A percentile compares a stretch with the other conserved stretches of the same genome.
Conservation (phyloP, 176 grass and related monocot species). For the Juncus inflexus region DNA sequence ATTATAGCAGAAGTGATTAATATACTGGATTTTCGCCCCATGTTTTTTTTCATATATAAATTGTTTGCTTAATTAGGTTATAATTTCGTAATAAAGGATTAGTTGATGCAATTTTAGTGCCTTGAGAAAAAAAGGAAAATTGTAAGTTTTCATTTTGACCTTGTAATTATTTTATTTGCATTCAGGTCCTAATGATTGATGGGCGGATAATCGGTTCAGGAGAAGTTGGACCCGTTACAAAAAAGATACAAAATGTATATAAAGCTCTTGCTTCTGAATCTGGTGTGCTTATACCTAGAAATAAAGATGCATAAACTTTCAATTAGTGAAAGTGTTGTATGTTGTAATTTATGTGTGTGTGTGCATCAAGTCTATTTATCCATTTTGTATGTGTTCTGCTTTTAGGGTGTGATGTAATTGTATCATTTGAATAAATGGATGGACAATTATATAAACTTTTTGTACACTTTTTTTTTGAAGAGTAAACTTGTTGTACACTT, state of each 20-base stretch:
- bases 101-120: background rate
- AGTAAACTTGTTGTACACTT: too few relatives aligned
- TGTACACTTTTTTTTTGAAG: too few relatives aligned
- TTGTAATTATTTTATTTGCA: conserved; percentile 9
- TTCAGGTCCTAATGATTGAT: conserved; percentile 79
- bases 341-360: too few relatives aligned
- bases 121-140: background rate
- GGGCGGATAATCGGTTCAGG: conserved; percentile 57
- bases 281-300: conserved; percentile 61
- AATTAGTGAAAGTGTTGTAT: too few relatives aligned
- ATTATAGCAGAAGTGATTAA: too few relatives aligned
- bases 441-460: too few relatives aligned
- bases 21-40: too few relatives aligned
- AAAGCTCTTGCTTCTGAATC: conserved; percentile 57
- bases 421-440: too few relatives aligned
- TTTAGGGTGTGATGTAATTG: too few relatives aligned
- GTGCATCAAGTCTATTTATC: too few relatives aligned
- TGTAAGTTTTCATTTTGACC: conserved; percentile 3
- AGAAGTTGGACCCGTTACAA: conserved; percentile 71
- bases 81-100: background rate
- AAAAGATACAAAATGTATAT: conserved; percentile 73
- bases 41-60: background rate
- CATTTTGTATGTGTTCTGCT: too few relatives aligned
- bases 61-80: background rate
- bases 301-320: conserved; percentile 20